phyloP scores from a whole-genome alignment of 2,329 filamentous ascomycete species.

The Penicillium corylophilum region DNA sequence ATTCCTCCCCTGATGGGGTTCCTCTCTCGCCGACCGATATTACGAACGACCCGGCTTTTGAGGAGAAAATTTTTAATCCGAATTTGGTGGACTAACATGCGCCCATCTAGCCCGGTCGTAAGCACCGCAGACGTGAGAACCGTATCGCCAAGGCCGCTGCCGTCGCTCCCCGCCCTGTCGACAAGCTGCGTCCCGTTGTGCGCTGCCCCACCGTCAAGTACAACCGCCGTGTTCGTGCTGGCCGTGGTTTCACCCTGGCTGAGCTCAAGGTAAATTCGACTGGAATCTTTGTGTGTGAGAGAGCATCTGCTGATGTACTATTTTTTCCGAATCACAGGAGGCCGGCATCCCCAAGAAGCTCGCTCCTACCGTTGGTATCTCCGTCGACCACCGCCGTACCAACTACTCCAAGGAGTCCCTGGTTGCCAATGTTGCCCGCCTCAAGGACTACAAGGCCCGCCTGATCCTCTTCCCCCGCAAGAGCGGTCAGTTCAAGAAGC shows the following conservation, averaged over 20 bases:
- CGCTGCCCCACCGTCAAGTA: constrained; percentile 98
- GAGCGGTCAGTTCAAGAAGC: constrained; percentile 88
- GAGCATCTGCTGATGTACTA: not conserved
- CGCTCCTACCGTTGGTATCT: constrained; percentile 93
- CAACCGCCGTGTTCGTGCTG: constrained; percentile 95
- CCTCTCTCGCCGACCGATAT: constrained; percentile 14
- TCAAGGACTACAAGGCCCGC: constrained; percentile 95
- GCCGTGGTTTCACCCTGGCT: constrained; percentile 94
- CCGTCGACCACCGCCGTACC: constrained; percentile 93
- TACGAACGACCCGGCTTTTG: constrained; percentile 15
- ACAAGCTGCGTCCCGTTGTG: constrained; percentile 93
- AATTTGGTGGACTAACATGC: constrained; percentile 33
- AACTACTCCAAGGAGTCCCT: constrained; percentile 97
- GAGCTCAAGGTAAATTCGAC: constrained; percentile 83
- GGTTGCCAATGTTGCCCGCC: constrained; percentile 90
- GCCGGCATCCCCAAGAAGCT: constrained; percentile 93
- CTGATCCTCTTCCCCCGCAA: constrained; percentile 98
- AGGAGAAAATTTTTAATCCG: constrained; percentile 15
- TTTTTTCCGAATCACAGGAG: constrained; percentile 59
- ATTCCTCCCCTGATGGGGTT: constrained; percentile 5
- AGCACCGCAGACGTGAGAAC: constrained; percentile 86
- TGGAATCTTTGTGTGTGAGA: not conserved
- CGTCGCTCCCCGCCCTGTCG: constrained; percentile 92
- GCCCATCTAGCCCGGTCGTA: constrained; percentile 78
- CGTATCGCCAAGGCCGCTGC: constrained; percentile 93